phyloP scores from a whole-genome alignment of 495 filamentous ascomycete species.

The Parathielavia hyrcaniae region DNA sequence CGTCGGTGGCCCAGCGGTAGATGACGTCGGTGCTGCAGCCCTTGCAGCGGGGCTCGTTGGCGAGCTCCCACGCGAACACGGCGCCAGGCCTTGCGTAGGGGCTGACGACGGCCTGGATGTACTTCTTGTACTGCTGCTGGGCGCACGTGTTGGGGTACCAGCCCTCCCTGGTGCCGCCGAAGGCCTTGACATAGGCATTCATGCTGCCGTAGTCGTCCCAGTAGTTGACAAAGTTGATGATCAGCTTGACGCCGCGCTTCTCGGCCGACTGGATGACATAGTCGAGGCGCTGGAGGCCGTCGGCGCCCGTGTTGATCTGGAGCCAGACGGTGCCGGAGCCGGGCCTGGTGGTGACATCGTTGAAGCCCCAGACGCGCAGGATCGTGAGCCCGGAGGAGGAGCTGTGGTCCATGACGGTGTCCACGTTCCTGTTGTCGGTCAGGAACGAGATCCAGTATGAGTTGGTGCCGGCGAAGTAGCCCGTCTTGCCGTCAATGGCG shows the following conservation, averaged over 20 bases:
- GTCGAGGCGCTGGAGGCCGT: slow-evolving; percentile 63
- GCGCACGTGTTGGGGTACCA: slow-evolving; percentile 54
- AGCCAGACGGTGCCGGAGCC: slow-evolving; percentile 50
- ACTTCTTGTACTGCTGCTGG: slow-evolving; percentile 56
- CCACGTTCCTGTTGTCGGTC: slow-evolving; percentile 56
- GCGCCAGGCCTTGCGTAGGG: slow-evolving; percentile 53
- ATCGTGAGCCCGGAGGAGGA: slow-evolving; percentile 55
- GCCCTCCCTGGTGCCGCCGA: slow-evolving; percentile 47
- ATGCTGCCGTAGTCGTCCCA: slow-evolving; percentile 64
- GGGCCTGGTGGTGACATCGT: slow-evolving; percentile 45
- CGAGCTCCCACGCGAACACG: slow-evolving; percentile 66
- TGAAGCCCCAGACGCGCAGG: slow-evolving; percentile 68
- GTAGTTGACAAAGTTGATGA: slow-evolving; percentile 54
- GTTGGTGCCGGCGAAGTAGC: slow-evolving; percentile 65
- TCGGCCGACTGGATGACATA: slow-evolving; percentile 50
- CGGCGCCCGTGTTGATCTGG: slow-evolving; percentile 63
- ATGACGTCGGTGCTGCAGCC: slow-evolving; percentile 53
- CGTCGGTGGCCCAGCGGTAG: slow-evolving; percentile 56
- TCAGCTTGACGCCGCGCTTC: slow-evolving; percentile 47
- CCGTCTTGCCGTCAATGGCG: slow-evolving; percentile 55
- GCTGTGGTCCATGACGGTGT: slow-evolving; percentile 50
- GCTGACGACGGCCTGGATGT: slow-evolving; percentile 56
- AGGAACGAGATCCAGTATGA: slow-evolving; percentile 70
- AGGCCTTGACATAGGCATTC: slow-evolving; percentile 55
- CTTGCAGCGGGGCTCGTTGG: slow-evolving; percentile 64